A percentile compares a stretch with the other conserved stretches of the same genome.
These are phyloP conservation scores for Plantago elongata DNA, from an alignment of 257 asterid species.

Conservation along the genomic window DNA sequence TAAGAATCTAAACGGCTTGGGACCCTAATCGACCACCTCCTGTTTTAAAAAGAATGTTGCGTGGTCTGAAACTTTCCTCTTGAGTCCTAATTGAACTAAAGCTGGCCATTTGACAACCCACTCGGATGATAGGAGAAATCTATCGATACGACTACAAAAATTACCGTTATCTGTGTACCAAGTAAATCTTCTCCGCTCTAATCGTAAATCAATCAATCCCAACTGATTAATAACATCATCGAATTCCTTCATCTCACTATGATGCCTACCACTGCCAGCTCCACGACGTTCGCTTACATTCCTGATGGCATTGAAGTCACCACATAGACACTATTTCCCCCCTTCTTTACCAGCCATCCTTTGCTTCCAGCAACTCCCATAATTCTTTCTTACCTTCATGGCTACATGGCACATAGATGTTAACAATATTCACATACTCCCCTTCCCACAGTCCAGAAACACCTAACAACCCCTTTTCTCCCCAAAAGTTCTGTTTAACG, in stretches of 20 bases:
- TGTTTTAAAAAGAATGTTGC: neutral
- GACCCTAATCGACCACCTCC: neutral
- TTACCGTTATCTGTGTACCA: neutral
- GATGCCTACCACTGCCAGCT: too few relatives aligned
- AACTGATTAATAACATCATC: neutral
- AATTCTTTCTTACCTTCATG: too few relatives aligned
- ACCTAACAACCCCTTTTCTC: too few relatives aligned
- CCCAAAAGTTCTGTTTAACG: neutral
- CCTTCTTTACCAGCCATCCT: neutral
- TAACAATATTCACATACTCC: too few relatives aligned
- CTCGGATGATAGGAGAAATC: neutral
- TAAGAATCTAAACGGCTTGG: neutral
- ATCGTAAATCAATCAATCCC: neutral
- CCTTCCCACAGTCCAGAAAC: too few relatives aligned
- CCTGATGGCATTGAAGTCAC: too few relatives aligned
- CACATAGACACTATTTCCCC: neutral
- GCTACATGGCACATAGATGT: neutral
- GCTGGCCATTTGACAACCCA: neutral
- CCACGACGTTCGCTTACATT: neutral
- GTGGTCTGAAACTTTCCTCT: neutral
- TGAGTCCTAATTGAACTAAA: neutral
- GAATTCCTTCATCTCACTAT: neutral
- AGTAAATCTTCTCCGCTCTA: neutral
- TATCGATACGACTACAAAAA: neutral
- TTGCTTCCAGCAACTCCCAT: neutral